Percentiles rank a stretch among this genome's conserved stretches.
These are phyloP conservation scores for Yamadazyma sp. DNA, from an alignment of 805 yeast genomes.

Conservation along the genomic window DNA sequence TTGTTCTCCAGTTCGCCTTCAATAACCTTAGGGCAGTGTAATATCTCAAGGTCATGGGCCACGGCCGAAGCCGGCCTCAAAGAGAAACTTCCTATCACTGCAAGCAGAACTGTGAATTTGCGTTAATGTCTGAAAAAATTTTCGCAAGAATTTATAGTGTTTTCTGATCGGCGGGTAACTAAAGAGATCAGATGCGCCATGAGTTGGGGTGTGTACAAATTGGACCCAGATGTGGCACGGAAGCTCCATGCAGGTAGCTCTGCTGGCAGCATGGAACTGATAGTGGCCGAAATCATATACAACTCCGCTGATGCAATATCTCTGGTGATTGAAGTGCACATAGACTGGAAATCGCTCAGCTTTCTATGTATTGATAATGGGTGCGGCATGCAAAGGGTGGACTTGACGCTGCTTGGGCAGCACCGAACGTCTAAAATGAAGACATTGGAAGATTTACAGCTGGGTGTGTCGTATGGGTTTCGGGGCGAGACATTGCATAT, in stretches of 20 bases:
- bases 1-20: slow-evolving; percentile 59
- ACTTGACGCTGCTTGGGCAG: slow-evolving; percentile 47
- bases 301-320: slow-evolving; percentile 60
- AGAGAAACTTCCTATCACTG: slow-evolving; percentile 55
- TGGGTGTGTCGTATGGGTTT: slow-evolving; percentile 56
- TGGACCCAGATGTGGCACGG: background rate
- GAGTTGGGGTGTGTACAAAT: too few relatives aligned
- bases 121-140: slow-evolving; percentile 12
- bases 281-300: slow-evolving; percentile 45
- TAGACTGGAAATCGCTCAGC: slow-evolving; percentile 33
- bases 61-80: slow-evolving; percentile 66
- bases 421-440: slow-evolving; percentile 58
- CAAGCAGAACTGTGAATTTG: slow-evolving; percentile 60
- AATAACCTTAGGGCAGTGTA: slow-evolving; percentile 17
- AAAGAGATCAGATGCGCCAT: too few relatives aligned
- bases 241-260: background rate
- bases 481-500: slow-evolving; percentile 70
- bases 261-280: background rate
- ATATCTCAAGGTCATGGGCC: slow-evolving; percentile 70
- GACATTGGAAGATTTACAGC: slow-evolving; percentile 35
- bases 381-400: slow-evolving; percentile 54
- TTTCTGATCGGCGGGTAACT: slow-evolving; percentile 12
- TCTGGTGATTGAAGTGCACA: slow-evolving; percentile 28
- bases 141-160: too few relatives aligned
- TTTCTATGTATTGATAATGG: slow-evolving; percentile 68